Evolutionary conservation across 495 filamentous ascomycete species (phyloP).

Genomic region (Penicillium coprophilum): DNA sequence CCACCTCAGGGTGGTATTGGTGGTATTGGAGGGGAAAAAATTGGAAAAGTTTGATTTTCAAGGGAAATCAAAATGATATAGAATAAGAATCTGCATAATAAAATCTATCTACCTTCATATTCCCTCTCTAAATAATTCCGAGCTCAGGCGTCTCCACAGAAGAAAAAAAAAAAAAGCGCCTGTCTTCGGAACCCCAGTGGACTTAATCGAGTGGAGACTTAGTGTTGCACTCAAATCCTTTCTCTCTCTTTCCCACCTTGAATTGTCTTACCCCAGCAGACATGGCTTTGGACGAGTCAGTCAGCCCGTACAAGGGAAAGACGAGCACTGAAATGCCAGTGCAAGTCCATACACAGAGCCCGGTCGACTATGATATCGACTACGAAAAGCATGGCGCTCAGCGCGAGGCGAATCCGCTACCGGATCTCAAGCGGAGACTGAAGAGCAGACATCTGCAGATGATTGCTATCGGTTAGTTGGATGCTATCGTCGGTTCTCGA

Average conservation of each 20-base stretch:
- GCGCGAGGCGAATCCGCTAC: conserved; percentile 41
- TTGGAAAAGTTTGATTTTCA: neutral
- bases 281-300: conserved; percentile 31
- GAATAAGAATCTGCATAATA: neutral
- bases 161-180: conserved; percentile 7
- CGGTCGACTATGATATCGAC: conserved; percentile 33
- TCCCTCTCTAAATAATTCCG: no score
- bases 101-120: conserved; percentile 9
- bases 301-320: conserved; percentile 30
- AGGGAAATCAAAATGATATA: neutral
- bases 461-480: conserved; percentile 65
- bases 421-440: conserved; percentile 57
- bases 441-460: conserved; percentile 71
- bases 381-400: conserved; percentile 46
- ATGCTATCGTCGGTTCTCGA: conserved; percentile 44
- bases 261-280: neutral
- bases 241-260: conserved; percentile 7
- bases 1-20: neutral
- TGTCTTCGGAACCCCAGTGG: conserved; percentile 18
- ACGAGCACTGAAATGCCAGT: conserved; percentile 33
- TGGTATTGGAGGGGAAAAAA: neutral
- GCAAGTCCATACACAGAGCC: conserved; percentile 20
- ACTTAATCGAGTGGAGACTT: conserved; percentile 9
- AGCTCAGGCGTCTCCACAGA: conserved; percentile 28
- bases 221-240: conserved; percentile 16